Conservation (phyloP, 805 yeast species). For the Kazachstania psychrophila region DNA sequence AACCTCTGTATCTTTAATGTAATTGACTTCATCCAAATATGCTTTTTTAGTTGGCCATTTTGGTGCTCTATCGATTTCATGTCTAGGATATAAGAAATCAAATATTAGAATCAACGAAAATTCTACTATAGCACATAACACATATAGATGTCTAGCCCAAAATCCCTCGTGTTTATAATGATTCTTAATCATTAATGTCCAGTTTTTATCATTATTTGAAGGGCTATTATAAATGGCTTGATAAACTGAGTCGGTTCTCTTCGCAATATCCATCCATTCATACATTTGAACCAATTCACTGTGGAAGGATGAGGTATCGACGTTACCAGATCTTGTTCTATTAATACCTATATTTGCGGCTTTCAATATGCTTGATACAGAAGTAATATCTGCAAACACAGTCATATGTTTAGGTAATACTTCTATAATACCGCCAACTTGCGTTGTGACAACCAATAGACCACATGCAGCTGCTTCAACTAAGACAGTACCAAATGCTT, state of each 20-base stretch:
- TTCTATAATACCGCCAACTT: conserved; percentile 97
- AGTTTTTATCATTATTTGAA: conserved; percentile 38
- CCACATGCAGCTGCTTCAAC: conserved; percentile 99
- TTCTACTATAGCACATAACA: conserved; percentile 75
- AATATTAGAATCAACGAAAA: conserved; percentile 51
- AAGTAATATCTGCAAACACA: conserved; percentile 70
- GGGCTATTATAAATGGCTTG: conserved; percentile 35
- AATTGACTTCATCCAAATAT: neutral
- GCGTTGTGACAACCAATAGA: conserved; percentile 82
- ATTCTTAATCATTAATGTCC: conserved; percentile 50
- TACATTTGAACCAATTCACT: conserved; percentile 71
- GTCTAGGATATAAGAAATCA: conserved; percentile 62
- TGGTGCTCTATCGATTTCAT: conserved; percentile 58
- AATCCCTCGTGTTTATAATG: conserved; percentile 51
- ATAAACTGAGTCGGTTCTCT: conserved; percentile 77
- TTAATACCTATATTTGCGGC: conserved; percentile 66
- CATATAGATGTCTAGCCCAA: conserved; percentile 81
- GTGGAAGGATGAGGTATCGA: conserved; percentile 73
- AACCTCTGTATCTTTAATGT: neutral
- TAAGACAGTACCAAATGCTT: conserved; percentile 94
- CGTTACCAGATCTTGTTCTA: conserved; percentile 42
- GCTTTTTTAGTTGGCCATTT: conserved; percentile 57
- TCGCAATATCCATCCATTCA: conserved; percentile 85
- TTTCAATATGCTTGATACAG: conserved; percentile 69
- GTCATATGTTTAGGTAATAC: conserved; percentile 92